Evolutionary conservation across 768 basidiomycete species (phyloP), one percentile per base, ranked within the genome.

Genomic region (Rhodotorula babjevae): DNA sequence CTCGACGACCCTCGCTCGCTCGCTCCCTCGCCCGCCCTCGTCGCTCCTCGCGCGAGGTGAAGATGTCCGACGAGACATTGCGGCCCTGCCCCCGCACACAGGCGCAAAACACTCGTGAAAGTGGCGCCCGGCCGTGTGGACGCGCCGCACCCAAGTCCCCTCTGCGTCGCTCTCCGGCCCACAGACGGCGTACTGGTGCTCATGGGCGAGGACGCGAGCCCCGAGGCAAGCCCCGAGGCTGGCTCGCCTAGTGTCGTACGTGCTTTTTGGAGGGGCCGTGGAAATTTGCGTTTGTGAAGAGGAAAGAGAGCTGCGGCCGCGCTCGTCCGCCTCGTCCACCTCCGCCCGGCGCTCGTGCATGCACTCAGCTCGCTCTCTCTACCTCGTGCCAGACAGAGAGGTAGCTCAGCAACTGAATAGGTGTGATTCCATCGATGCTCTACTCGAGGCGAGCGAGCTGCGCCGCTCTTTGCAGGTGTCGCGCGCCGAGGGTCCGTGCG

Each of bases 71-170:
- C 70, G 65, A 53, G 70, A 71, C 70, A 71, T 71, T 71, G 70
- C 70, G 70, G 63, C 70, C 65, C 70, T 5, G 21, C 31, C 55
- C 70, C 67, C 70, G 70, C 70, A 52, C 70, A 52, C 70, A 63
- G 61, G 61, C 56, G 19, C 5, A 23, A 23, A 2, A 36, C 36
- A 36, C 49, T 65, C 67, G 70, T 62, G 61, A 58, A 55, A 7
- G 23, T 31, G 27, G 40, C 47, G 50, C 70, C 70, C 61, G 58
- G 65, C 70, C 27, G 65, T 63, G 50, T 29, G 70, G n/a, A 29
- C 31, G 65, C 70, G 70, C 70, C 70, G 70, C 70, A 71, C 70
- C 70, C 70, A 71, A 71, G 70, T 71, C 70, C 70, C 70, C 33
- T 25, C 50, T 23, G 11, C 3, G 29, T 63, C 50, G 25, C 15